Base-by-base conservation (phyloP, 2,329 filamentous ascomycete species). In the Ophiostoma sp. region DNA sequence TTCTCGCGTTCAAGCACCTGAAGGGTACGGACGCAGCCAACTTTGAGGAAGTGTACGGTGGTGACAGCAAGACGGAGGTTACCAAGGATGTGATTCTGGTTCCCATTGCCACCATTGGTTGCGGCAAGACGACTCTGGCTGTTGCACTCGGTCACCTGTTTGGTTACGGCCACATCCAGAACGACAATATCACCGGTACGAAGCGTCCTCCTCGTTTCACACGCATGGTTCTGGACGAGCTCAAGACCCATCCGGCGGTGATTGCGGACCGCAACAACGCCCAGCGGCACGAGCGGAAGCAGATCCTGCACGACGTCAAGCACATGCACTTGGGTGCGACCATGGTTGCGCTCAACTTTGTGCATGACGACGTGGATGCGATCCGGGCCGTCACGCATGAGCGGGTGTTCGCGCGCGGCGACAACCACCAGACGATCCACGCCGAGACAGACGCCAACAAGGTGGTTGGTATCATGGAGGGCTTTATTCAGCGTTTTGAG, bases 391-490 rank as follows among this genome's bases (percentile, higher is more conserved):
- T 95, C 33, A 97, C 94, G 0, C 91, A 89, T 73, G 87, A 91
- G 75, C 91, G 96, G 69, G 93, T 99, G 0, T 84, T 98, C 25
- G 87, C 89, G 6, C 92, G 96, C 28, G 96, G 96, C 17, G 94
- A 99, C 81, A 98, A 98, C 79, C 96, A 99, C 81, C 96, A 99
- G 83, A 99, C 96, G 0, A 98, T 99, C 74, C 94, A 96, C 79
- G 95, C 95, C 12, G 92, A 89, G 63, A 92, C 93, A 72, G 88
- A 92, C 61, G 82, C 86, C 64, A 83, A 87, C 22, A 95, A 97
- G 81, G 93, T 96, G 72, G 85, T 96, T 64, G 89, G 89, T 5
- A 97, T 99, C 78, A 98, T 99, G 96, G 93, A 98, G 78, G 93
- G 94, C 2, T 99, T 99, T 82, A 86, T 99, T 76, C 82, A 88